phyloP scores from a whole-genome alignment of 495 filamentous ascomycete genomes.

The Collariella sp. region DNA sequence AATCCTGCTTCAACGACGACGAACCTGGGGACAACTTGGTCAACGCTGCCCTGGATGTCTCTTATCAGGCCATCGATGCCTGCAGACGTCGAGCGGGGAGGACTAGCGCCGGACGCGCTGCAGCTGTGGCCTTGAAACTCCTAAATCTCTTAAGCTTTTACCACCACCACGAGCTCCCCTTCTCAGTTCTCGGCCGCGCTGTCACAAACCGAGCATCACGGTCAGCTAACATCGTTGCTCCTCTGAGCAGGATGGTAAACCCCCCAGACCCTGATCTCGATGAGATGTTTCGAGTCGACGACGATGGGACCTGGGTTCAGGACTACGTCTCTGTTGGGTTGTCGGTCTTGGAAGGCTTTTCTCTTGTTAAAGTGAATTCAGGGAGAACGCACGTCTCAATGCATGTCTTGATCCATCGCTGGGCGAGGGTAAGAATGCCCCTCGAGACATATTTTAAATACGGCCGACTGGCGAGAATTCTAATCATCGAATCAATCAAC shows the following conservation, averaged over 20 bases:
- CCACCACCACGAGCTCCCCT: constrained; percentile 15
- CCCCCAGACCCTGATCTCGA: constrained; percentile 2
- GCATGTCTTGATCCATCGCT: constrained; percentile 19
- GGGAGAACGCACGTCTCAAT: neutral
- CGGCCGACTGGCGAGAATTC: neutral
- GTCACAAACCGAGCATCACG: neutral
- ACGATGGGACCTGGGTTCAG: constrained; percentile 1
- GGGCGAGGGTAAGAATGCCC: constrained; percentile 12
- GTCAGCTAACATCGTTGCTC: neutral
- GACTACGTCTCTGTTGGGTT: neutral
- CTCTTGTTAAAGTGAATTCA: constrained; percentile 7
- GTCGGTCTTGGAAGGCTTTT: constrained; percentile 7
- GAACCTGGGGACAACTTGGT: constrained; percentile 5
- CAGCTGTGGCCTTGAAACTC: constrained; percentile 10
- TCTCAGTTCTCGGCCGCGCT: neutral
- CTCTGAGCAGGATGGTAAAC: neutral
- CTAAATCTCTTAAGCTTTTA: constrained; percentile 14
- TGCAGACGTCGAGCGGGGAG: constrained; percentile 1
- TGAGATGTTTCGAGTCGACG: neutral
- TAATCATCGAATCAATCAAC: constrained; percentile 5
- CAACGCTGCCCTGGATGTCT: constrained; percentile 16
- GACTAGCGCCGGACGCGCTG: neutral
- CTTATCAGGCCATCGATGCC: constrained; percentile 1
- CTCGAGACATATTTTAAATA: neutral
- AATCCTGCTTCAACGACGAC: neutral